Base-by-base conservation (phyloP, 202 grass and related monocot genomes). In the Dendrocalamus latiflorus region DNA sequence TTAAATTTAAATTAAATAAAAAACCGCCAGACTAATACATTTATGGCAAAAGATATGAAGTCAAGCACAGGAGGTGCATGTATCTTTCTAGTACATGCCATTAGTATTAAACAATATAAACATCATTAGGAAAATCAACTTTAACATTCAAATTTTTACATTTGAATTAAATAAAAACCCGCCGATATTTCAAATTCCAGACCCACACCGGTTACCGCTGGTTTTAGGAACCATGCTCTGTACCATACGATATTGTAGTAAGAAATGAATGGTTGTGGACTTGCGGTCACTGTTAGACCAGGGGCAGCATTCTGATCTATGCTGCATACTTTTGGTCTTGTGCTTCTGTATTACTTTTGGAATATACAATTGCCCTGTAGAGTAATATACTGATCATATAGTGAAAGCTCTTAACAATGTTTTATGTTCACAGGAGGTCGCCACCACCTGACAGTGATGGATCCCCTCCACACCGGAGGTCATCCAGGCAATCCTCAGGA, bases 401-500 rank as follows among this genome's bases (percentile, higher is more conserved):
- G 42, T 44, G 28, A 33, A 76, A 63, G 4, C 60, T 39, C 4
- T 41, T 80, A 25, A 75, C 53, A 45, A 39, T 81, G 21, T 3
- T 62, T 17, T n/a, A 68, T 69, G 7, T 73, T 68, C 4, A 69
- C 71, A 94, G 90, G 20, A 81, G 81, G 50, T 65, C 79, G 0
- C 70, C 55, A 25, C 74, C 74, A 78, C 45, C 59, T 61, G 87
- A 60, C 79, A 89, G 79, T 30, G 84, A 89, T 3, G 83, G 81
- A 20, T 94, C 89, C 26, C 84, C 73, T 72, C 74, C 43, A 6
- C 78, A 42, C 53, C 24, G 18, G 28, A 85, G 92, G 76, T 89
- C 60, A 3, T 58, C 87, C 9, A 87, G 82, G 78, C 76, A 70
- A 22, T 38, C 59, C 68, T 94, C 92, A 8, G 87, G 75, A 13